Evolutionary conservation across 192 early-diverging fungal genomes (phyloP), one percentile per base, ranked within the genome.

Genomic region (Irineochytrium annulatum): DNA sequence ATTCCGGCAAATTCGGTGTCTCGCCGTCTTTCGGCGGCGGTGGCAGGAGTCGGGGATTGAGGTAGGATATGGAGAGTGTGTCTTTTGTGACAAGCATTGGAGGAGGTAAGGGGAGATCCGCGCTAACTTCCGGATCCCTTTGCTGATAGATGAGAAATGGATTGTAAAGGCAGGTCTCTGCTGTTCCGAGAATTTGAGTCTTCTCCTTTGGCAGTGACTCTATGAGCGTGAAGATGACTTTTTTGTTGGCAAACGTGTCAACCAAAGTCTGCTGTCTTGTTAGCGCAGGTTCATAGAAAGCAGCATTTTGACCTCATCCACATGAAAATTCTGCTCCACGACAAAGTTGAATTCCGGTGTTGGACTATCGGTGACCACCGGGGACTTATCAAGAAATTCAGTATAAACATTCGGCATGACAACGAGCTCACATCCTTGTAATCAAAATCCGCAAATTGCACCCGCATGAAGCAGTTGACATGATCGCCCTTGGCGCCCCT

Each of bases 171-270:
- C 48, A 59, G 1, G 80, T 33, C 20, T 85, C 75, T n/a, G 63
- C 56, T 3, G 71, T 74, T 31, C 82, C 82, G 2, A 84, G 53
- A 0, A 79, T 39, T 34, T 74, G 68, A 3, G 79, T 84, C 48
- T 84, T 84, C 51, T 84, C 82, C 66, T 84, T 84, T 16, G 82
- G 82, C 11, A 84, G 69, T 0, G 79, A 77, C 51, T 84, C 82
- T 27, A 82, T 70, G 26, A 84, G 55, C 4, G 75, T 78, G 8
- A 84, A 59, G 24, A 55, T 51, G 17, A 84, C 45, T 13, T 61
- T 70, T 52, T 79, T 79, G 70, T 81, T 84, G 33, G 72, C 72
- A 49, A 84, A 68, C 14, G 67, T 80, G 33, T 84, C 82, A 24
- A 84, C 66, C 16, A 82, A 55, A 30, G 57, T 71, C 81, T 83